phyloP scores from a whole-genome alignment of 805 yeast genomes.

The Ogataea kodamae region DNA sequence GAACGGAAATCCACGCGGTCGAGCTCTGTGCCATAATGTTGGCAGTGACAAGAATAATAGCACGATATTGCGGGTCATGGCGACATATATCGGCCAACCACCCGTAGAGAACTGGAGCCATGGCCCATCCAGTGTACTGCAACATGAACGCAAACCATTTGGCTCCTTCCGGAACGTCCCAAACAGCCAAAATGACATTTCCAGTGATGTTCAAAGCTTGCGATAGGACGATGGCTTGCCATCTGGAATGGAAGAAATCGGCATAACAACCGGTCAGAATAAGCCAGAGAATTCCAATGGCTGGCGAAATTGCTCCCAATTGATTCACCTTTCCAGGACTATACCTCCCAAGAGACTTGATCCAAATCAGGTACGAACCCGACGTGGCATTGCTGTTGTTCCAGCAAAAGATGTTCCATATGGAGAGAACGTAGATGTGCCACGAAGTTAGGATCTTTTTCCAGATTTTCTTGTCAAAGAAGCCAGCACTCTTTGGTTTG shows the following conservation, averaged over 20 bases:
- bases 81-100: constrained; percentile 48
- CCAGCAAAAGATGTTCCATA: constrained; percentile 23
- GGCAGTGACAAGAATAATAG: constrained; percentile 37
- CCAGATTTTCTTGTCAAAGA: constrained; percentile 36
- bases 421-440: constrained; percentile 30
- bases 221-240: constrained; percentile 28
- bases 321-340: constrained; percentile 38
- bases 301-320: constrained; percentile 35
- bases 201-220: constrained; percentile 40
- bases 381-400: constrained; percentile 33
- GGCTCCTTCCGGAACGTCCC: constrained; percentile 47
- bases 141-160: constrained; percentile 35
- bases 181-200: constrained; percentile 35
- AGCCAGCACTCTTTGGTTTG: constrained; percentile 33
- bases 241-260: constrained; percentile 25
- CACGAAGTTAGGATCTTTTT: constrained; percentile 46
- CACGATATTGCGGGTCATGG: constrained; percentile 40
- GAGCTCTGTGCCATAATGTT: constrained; percentile 42
- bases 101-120: constrained; percentile 47
- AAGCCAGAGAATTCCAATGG: constrained; percentile 17
- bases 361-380: constrained; percentile 24
- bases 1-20: constrained; percentile 40
- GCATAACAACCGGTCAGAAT: constrained; percentile 19
- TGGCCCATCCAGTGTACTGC: constrained; percentile 49
- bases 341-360: constrained; percentile 32